phyloP scores from a whole-genome alignment of 192 early-diverging fungal genomes.

The Phlyctochytrium planicorne region DNA sequence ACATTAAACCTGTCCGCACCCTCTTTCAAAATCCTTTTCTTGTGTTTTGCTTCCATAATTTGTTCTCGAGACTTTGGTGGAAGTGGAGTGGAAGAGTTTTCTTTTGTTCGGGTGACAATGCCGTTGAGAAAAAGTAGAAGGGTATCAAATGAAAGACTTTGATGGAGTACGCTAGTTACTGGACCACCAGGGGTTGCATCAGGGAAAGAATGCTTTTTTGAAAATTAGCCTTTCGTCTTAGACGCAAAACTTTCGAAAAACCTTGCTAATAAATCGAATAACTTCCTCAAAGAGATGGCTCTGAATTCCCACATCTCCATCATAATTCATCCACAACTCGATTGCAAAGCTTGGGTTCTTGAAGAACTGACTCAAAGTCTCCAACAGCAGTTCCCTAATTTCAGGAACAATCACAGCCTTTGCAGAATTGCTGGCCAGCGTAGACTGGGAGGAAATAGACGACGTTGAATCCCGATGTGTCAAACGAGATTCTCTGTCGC shows the following conservation, averaged over 20 bases:
- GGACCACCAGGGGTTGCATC: constrained; percentile 66
- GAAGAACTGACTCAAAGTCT: constrained; percentile 72
- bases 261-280: constrained; percentile 73
- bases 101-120: constrained; percentile 41
- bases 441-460: neutral
- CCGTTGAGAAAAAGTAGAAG: constrained; percentile 68
- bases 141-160: constrained; percentile 72
- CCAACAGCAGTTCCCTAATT: constrained; percentile 81
- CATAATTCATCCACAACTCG: constrained; percentile 94
- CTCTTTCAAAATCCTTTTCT: constrained; percentile 78
- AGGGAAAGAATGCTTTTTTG: constrained; percentile 69
- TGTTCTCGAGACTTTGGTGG: constrained; percentile 27
- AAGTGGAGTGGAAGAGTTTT: neutral
- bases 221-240: neutral
- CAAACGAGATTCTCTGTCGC: neutral
- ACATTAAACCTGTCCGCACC: constrained; percentile 84
- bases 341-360: constrained; percentile 73
- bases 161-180: constrained; percentile 47
- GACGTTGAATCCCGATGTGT: neutral
- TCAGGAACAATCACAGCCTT: constrained; percentile 64
- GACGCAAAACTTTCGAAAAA: constrained; percentile 16
- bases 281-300: constrained; percentile 88
- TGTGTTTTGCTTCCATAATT: constrained; percentile 47
- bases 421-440: constrained; percentile 16
- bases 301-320: constrained; percentile 74